These are phyloP conservation scores for Phytophthora foliorum DNA, from an alignment of 352 stramenopile genomes.

Conservation along the genomic window DNA sequence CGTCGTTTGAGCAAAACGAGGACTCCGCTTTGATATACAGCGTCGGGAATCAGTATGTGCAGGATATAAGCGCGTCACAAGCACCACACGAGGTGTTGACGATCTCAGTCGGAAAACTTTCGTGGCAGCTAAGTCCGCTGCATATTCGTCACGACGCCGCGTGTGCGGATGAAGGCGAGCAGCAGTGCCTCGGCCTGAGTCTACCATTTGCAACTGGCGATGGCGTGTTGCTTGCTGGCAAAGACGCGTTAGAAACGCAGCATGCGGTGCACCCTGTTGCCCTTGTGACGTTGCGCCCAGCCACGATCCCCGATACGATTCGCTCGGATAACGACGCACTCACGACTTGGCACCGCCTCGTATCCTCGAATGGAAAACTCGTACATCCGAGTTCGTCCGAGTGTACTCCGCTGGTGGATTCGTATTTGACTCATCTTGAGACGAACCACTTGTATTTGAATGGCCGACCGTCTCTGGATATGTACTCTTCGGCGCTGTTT, in stretches of 20 bases:
- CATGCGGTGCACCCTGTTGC: constrained; percentile 20
- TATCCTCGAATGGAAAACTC: constrained; percentile 34
- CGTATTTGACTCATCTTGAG: constrained; percentile 45
- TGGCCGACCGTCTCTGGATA: constrained; percentile 27
- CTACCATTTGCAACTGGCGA: constrained; percentile 35
- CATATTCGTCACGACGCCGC: constrained; percentile 28
- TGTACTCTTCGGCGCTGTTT: constrained; percentile 52
- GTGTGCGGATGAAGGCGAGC: constrained; percentile 34
- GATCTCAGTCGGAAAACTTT: constrained; percentile 56
- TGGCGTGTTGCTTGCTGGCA: constrained; percentile 41
- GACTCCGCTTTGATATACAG: constrained; percentile 43
- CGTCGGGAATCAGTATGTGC: constrained; percentile 22
- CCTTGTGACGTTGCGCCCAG: constrained; percentile 32
- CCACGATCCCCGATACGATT: constrained; percentile 32
- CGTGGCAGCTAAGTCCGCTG: constrained; percentile 44
- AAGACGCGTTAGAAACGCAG: constrained; percentile 35
- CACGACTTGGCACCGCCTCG: constrained; percentile 44
- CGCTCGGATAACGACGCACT: constrained; percentile 17
- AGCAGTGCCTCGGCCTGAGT: constrained; percentile 46
- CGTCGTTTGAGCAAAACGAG: constrained; percentile 22
- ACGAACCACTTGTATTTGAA: constrained; percentile 46
- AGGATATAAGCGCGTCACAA: constrained; percentile 7
- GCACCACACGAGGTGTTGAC: constrained; percentile 41
- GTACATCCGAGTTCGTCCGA: constrained; percentile 30
- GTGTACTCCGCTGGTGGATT: constrained; percentile 46